Evolutionary conservation across 179 eudicot species (phyloP).

Genomic region (Pouteria campechiana): DNA sequence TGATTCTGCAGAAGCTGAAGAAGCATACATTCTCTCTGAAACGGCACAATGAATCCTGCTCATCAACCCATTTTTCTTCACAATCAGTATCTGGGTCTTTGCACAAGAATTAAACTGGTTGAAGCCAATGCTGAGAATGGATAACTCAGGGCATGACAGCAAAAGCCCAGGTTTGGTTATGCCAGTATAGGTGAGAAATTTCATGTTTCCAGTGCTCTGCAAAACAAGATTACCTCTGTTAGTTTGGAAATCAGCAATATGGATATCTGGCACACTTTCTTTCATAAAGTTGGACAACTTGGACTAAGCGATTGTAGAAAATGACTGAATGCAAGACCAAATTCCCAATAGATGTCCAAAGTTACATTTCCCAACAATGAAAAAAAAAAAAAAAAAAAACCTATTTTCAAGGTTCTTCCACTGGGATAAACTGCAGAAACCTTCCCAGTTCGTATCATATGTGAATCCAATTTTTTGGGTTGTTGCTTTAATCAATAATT

Average conservation of each 20-base stretch:
- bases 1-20: slow-evolving; percentile 14
- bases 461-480: too few relatives aligned
- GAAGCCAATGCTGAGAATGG: slow-evolving; percentile 23
- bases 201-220: slow-evolving; percentile 31
- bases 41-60: slow-evolving; percentile 42
- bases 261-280: neutral
- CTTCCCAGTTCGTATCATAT: too few relatives aligned
- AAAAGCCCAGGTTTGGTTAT: slow-evolving; percentile 44
- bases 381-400: neutral
- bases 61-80: slow-evolving; percentile 25
- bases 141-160: slow-evolving; percentile 38
- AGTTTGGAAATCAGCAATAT: neutral
- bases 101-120: slow-evolving; percentile 19
- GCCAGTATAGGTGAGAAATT: slow-evolving; percentile 29
- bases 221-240: slow-evolving; percentile 18
- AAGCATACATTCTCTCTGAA: slow-evolving; percentile 26
- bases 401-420: too few relatives aligned
- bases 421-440: too few relatives aligned
- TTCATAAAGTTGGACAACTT: too few relatives aligned
- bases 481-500: too few relatives aligned
- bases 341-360: too few relatives aligned
- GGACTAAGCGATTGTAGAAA: too few relatives aligned
- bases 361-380: too few relatives aligned
- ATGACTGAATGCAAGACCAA: too few relatives aligned
- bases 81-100: slow-evolving; percentile 15